These are phyloP conservation scores for Aspergillus persii DNA, from an alignment of 2,329 filamentous ascomycete genomes.

Conservation along the genomic window DNA sequence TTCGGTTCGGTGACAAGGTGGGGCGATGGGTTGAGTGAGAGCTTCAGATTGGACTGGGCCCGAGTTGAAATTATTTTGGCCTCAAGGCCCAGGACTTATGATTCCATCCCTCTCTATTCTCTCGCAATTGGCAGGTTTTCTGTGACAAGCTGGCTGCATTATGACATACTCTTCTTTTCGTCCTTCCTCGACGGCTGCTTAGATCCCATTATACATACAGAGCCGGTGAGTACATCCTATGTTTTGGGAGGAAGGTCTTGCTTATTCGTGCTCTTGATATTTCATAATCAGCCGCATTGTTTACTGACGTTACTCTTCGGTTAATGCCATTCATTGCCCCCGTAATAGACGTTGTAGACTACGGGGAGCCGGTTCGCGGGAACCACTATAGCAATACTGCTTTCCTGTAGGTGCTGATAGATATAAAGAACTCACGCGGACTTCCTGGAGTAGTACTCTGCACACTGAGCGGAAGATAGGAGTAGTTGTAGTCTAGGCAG, in stretches of 20 bases:
- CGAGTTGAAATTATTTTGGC: background rate
- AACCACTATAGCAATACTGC: background rate
- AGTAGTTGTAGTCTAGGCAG: background rate
- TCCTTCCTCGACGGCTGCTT: background rate
- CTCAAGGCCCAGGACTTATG: background rate
- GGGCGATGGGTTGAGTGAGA: background rate
- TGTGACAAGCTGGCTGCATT: background rate
- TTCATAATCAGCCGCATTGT: background rate
- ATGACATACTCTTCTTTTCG: background rate
- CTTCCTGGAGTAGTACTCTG: background rate
- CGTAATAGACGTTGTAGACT: background rate
- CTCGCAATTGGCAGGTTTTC: background rate
- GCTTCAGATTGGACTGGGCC: background rate
- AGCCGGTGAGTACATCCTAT: background rate
- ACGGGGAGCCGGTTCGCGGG: background rate
- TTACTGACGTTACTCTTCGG: background rate
- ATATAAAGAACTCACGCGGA: background rate
- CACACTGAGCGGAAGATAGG: background rate
- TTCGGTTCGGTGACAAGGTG: background rate
- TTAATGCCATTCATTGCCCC: background rate
- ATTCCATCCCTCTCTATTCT: background rate
- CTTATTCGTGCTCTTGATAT: background rate
- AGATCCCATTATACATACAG: background rate
- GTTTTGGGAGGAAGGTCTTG: background rate
- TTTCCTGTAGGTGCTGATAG: background rate